Base-by-base conservation (phyloP, 2,329 filamentous ascomycete genomes). In the Penicillium sp. region DNA sequence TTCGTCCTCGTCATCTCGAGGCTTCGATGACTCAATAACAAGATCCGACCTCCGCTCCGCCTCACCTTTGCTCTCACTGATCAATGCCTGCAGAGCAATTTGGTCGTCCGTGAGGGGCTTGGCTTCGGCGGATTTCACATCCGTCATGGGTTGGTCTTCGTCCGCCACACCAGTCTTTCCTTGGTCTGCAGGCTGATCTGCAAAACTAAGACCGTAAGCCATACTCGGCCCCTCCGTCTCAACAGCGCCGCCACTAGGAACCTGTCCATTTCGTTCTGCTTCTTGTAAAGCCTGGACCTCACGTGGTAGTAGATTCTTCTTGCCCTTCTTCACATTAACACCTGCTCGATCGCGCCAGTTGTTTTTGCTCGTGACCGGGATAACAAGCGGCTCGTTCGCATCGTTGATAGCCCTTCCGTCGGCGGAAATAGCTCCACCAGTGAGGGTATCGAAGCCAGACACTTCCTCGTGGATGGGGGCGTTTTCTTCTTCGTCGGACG, bases 321-420 rank as follows among this genome's bases (percentile, higher is more conserved):
- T 84, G 58, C 79, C 73, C 51, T 64, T 87, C 79, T 77, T 83
- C 82, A 48, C 83, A 48, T 67, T 71, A 2, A 60, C 56, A 3
- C 70, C 66, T 4, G 69, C 59, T 6, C 71, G 64, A 50, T 74
- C 68, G 45, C 71, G 68, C 57, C 91, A 86, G 76, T 97, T 94
- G 69, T 96, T 96, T 67, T 83, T 85, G 65, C 85, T 89, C 72
- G 90, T 88, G 54, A 91, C 88, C 65, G 89, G 86, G 28, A 84
- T 83, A 65, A 92, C 90, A 76, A 91, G 83, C 58, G 87, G 84
- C 65, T 87, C 78, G 35, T 73, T 71, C 76, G 77, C 62, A 64
- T 76, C 55, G 55, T 72, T 55, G 7, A 62, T 55, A 18, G 54
- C 52, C 18, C 58, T 44, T 27, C 56, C 44, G 74, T 83, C 52